Evolutionary conservation across 305 asterid species (phyloP).

Genomic region (Plantago rigida): DNA sequence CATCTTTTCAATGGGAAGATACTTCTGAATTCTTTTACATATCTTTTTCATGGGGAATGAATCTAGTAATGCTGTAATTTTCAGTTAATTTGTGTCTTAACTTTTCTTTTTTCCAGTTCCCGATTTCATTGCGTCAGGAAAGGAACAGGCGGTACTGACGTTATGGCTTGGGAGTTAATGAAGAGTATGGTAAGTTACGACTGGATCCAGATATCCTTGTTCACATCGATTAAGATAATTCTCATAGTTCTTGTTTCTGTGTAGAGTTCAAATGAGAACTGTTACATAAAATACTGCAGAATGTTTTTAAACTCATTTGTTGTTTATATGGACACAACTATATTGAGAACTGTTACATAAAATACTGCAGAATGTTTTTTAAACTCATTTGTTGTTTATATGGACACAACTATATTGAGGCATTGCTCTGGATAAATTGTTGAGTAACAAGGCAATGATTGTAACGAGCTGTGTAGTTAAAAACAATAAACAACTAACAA

Average conservation of each 20-base stretch:
- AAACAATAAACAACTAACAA: too few species aligned
- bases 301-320: background rate
- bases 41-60: background rate
- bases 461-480: too few species aligned
- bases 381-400: background rate
- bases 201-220: background rate
- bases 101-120: background rate
- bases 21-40: constrained; percentile 2
- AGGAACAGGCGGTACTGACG: background rate
- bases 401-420: background rate
- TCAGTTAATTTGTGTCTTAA: background rate
- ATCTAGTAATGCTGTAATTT: background rate
- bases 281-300: background rate
- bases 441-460: background rate
- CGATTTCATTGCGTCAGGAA: constrained; percentile 9
- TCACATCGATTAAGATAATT: background rate
- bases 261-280: background rate
- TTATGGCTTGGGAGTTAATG: background rate
- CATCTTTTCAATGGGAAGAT: constrained; percentile 8
- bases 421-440: background rate
- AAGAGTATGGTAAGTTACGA: constrained; percentile 10
- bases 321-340: background rate
- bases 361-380: background rate
- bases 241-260: background rate
- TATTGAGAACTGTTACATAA: background rate